Evolutionary conservation across 2,329 filamentous ascomycete genomes (phyloP), one percentile per base, ranked within the genome.

Genomic region (Colletotrichum ledebouriae): DNA sequence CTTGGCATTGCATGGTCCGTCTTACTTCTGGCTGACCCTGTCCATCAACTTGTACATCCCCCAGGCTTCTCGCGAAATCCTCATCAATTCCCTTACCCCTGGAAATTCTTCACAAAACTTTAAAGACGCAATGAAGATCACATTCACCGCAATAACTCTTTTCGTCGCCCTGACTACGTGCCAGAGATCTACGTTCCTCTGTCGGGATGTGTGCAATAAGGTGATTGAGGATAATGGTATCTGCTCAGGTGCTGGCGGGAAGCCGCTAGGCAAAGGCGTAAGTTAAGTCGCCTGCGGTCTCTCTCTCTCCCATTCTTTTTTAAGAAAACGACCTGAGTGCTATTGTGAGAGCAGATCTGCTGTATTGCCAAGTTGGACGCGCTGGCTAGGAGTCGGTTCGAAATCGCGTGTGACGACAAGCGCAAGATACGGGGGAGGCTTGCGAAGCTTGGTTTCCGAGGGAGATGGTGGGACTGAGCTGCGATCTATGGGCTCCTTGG

Each of bases 351-450:
- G 3, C 34, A 56, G 59, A 63, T 63, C 1, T 67, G 64, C 25
- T 67, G 64, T 39, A 29, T 58, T 13, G 64, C 25, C 1, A 13
- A 47, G 44, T 63, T 59, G 34, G 39, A 67, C 25, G 59, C 64
- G 7, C 15, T 37, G 5, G 44, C 29, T 4, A 34, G 25, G 42
- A 22, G 59, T 9, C 53, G 9, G 3, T 63, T 58, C 13, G 64
- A 63, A 5, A 67, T 63, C 5, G 52, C 44, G 13, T 67, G 64
- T 12, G 59, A 67, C 3, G 64, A 63, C 15, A 63, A 58, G 52
- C 29, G 0, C 52, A 67, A 59, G 15, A 41, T 22, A 67, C 59
- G 13, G 52, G 52, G 3, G 52, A 67, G 37, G 42, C 44, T 37
- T 67, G 63, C 25, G 3, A 46, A 25, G 17, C 52, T 6, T 63